phyloP scores from a whole-genome alignment of 768 basidiomycete genomes.

The Boletales sp. region DNA sequence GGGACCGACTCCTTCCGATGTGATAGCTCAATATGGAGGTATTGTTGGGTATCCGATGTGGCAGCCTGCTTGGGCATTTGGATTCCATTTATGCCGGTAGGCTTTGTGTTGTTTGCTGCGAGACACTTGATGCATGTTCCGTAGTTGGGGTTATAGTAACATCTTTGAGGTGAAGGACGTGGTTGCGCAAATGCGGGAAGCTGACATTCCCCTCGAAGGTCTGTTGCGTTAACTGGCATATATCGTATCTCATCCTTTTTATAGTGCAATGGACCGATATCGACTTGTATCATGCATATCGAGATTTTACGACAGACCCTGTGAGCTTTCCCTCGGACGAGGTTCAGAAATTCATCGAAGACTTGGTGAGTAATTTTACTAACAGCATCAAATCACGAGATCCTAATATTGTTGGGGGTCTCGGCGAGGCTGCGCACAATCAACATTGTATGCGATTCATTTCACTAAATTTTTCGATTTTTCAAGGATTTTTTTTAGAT shows the following conservation, averaged over 20 bases:
- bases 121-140: no score
- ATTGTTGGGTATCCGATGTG: slow-evolving; percentile 63
- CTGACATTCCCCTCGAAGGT: slow-evolving; percentile 72
- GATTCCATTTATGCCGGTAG: slow-evolving; percentile 69
- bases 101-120: not conserved
- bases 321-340: slow-evolving; percentile 55
- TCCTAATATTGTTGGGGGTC: not conserved
- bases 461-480: not conserved
- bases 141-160: slow-evolving; percentile 43
- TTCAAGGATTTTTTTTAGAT: slow-evolving; percentile 31
- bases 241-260: not conserved
- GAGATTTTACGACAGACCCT: slow-evolving; percentile 68
- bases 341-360: slow-evolving; percentile 46
- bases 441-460: slow-evolving; percentile 17
- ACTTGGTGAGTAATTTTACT: slow-evolving; percentile 42
- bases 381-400: not conserved
- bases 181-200: slow-evolving; percentile 56
- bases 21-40: slow-evolving; percentile 65
- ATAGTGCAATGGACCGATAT: slow-evolving; percentile 76
- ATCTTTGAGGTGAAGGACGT: slow-evolving; percentile 52
- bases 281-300: slow-evolving; percentile 64
- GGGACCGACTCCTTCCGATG: slow-evolving; percentile 45
- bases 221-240: not conserved
- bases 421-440: slow-evolving; percentile 14
- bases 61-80: slow-evolving; percentile 72